These are phyloP conservation scores for Globisporangium solare DNA, from an alignment of 352 stramenopile genomes.

Conservation along the genomic window DNA sequence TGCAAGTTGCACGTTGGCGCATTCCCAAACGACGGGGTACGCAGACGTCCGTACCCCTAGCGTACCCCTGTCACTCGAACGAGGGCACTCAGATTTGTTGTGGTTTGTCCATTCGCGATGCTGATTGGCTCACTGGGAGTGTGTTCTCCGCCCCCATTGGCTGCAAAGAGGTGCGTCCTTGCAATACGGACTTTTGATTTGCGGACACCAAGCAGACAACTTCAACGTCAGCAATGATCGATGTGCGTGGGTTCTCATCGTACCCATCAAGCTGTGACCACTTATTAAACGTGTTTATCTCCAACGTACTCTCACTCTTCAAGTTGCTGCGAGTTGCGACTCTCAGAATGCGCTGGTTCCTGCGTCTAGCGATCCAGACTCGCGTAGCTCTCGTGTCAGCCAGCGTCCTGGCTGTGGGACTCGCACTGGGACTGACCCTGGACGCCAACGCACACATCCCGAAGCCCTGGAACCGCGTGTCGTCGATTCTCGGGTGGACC, in stretches of 20 bases:
- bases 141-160: slow-evolving; percentile 3
- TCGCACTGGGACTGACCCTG: slow-evolving; percentile 52
- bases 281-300: no score
- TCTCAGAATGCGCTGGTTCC: slow-evolving; percentile 10
- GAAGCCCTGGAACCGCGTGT: slow-evolving; percentile 81
- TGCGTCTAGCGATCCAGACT: slow-evolving; percentile 19
- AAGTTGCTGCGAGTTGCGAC: neutral
- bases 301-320: neutral
- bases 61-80: no score
- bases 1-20: no score
- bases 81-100: no score
- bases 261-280: no score
- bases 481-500: slow-evolving; percentile 86
- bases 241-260: neutral
- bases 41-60: no score
- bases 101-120: neutral
- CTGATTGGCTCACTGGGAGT: neutral
- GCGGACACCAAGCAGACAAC: neutral
- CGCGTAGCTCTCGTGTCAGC: slow-evolving; percentile 38
- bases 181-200: neutral
- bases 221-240: slow-evolving; percentile 2
- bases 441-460: slow-evolving; percentile 80
- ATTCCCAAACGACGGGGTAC: no score
- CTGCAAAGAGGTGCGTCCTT: neutral
- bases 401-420: slow-evolving; percentile 50